Conservation (phyloP, 305 asterid genomes). For the Rubia occidens region DNA sequence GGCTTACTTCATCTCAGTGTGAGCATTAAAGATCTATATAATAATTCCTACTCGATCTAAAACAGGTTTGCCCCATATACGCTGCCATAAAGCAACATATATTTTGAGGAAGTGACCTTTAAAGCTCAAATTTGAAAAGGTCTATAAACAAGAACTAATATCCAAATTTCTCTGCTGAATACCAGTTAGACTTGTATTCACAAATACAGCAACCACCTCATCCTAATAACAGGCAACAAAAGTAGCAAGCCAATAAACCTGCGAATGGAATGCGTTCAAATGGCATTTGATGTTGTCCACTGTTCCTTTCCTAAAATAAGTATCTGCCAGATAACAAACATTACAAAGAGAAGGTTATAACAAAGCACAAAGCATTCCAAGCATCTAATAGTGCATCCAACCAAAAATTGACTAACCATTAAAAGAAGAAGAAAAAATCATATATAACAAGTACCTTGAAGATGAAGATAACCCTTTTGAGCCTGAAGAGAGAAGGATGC, state of each 20-base stretch:
- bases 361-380: no score
- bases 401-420: no score
- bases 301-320: slow-evolving; percentile 35
- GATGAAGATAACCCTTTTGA: no score
- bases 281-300: slow-evolving; percentile 35
- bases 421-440: no score
- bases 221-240: slow-evolving; percentile 33
- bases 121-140: slow-evolving; percentile 6
- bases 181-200: slow-evolving; percentile 71
- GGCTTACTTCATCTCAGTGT: slow-evolving; percentile 97
- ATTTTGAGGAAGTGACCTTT: not conserved
- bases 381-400: no score
- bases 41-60: slow-evolving; percentile 86
- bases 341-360: no score
- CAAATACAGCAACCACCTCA: slow-evolving; percentile 78
- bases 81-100: slow-evolving; percentile 29
- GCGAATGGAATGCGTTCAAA: slow-evolving; percentile 28
- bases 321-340: slow-evolving; percentile 22
- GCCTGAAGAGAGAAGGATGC: no score
- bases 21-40: slow-evolving; percentile 92
- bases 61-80: slow-evolving; percentile 82
- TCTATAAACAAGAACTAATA: slow-evolving; percentile 32
- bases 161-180: slow-evolving; percentile 88
- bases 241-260: slow-evolving; percentile 17
- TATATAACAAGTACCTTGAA: no score